Evolutionary conservation across 768 basidiomycete genomes (phyloP).

Genomic region (Phylloporus arenicola): DNA sequence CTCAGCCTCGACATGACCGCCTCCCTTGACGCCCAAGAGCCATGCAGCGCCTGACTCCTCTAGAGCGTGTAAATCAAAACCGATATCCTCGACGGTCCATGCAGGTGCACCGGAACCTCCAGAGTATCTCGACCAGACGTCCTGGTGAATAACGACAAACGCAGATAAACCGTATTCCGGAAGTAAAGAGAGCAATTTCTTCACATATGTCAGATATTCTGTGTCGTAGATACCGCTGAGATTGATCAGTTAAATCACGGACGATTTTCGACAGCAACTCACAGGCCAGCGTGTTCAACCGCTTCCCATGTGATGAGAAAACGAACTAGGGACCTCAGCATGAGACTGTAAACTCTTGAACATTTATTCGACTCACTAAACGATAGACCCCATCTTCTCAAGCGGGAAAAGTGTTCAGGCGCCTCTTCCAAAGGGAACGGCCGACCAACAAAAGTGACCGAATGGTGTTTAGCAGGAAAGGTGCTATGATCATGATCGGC

Average conservation of each 20-base stretch:
- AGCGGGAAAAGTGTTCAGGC: slow-evolving; percentile 71
- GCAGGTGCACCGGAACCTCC: slow-evolving; percentile 96
- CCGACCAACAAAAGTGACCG: slow-evolving; percentile 80
- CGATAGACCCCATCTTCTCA: slow-evolving; percentile 83
- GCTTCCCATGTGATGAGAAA: slow-evolving; percentile 98
- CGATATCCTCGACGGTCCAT: slow-evolving; percentile 86
- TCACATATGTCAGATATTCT: slow-evolving; percentile 78
- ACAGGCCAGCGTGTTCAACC: slow-evolving; percentile 91
- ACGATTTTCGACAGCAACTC: slow-evolving; percentile 31
- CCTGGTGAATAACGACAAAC: slow-evolving; percentile 84
- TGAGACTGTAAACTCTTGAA: not conserved
- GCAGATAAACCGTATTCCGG: slow-evolving; percentile 69
- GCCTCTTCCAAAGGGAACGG: slow-evolving; percentile 92
- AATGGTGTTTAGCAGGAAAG: slow-evolving; percentile 60
- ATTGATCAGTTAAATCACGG: not conserved
- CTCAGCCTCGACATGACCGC: slow-evolving; percentile 69
- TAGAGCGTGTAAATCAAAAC: slow-evolving; percentile 76
- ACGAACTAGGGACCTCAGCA: slow-evolving; percentile 48
- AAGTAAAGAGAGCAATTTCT: slow-evolving; percentile 58
- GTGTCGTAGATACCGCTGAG: slow-evolving; percentile 76
- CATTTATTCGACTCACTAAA: slow-evolving; percentile 55
- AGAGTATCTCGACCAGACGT: slow-evolving; percentile 92
- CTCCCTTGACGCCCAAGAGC: slow-evolving; percentile 71
- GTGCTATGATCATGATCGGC: slow-evolving; percentile 58
- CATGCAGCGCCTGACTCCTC: slow-evolving; percentile 87